phyloP scores from a whole-genome alignment of 2,329 filamentous ascomycete species.

The Cordyceps fumosorosea region DNA sequence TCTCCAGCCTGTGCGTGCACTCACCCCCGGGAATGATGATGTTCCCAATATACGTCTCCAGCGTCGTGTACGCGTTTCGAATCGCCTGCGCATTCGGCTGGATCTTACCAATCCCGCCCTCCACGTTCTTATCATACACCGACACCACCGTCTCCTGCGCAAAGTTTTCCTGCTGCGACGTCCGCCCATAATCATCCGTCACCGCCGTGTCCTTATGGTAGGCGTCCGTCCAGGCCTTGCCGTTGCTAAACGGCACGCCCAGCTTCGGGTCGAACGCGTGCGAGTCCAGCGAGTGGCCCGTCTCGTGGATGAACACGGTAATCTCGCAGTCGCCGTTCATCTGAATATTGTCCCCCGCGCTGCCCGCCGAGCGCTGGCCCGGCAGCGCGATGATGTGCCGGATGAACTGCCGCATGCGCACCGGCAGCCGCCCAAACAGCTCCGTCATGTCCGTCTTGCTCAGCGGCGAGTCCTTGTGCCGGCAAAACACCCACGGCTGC shows the following conservation, averaged over 20 bases:
- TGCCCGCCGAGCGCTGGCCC: constrained; percentile 15
- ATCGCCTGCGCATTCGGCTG: constrained; percentile 17
- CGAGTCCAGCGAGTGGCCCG: constrained; percentile 18
- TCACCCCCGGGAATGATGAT: constrained; percentile 11
- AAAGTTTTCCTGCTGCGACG: constrained; percentile 20
- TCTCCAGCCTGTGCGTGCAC: constrained; percentile 14
- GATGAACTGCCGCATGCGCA: constrained; percentile 23
- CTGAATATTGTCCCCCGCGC: constrained; percentile 17
- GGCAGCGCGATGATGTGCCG: constrained; percentile 21
- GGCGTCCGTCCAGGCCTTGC: constrained; percentile 16
- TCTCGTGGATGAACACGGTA: constrained; percentile 17
- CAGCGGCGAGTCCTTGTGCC: constrained; percentile 21
- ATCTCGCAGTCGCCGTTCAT: constrained; percentile 14
- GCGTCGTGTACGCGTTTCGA: constrained; percentile 12
- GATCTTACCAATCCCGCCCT: constrained; percentile 18
- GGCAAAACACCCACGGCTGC: constrained; percentile 25
- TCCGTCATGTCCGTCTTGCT: constrained; percentile 21
- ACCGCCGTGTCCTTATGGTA: constrained; percentile 16
- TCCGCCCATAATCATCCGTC: constrained; percentile 16
- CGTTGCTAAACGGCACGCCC: constrained; percentile 16
- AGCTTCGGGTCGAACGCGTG: constrained; percentile 15
- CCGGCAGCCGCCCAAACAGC: constrained; percentile 24
- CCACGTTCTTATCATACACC: constrained; percentile 20
- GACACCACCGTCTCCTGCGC: constrained; percentile 20
- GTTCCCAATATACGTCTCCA: constrained; percentile 12